Evolutionary conservation across 805 yeast species (phyloP).

Genomic region (Brettanomyces sp.): DNA sequence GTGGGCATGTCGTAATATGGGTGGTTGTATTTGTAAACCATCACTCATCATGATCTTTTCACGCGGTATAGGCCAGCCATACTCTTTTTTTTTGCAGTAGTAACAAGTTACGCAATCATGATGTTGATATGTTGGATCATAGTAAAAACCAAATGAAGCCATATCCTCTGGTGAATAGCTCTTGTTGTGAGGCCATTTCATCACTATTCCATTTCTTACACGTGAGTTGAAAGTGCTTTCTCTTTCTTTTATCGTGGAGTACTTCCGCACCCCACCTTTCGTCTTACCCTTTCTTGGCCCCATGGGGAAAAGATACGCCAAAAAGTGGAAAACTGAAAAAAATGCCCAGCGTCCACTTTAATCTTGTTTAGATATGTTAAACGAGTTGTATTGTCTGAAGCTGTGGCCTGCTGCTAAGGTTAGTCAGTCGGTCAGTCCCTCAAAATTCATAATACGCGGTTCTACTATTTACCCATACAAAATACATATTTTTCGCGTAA

Average conservation of each 20-base stretch:
- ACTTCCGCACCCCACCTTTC: not conserved
- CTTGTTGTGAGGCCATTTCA: conserved; percentile 24
- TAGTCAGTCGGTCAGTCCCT: no score
- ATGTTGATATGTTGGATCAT: conserved; percentile 37
- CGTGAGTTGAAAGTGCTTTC: conserved; percentile 7
- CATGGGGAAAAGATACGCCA: not conserved
- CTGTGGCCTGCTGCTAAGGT: no score
- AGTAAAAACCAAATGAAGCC: conserved; percentile 55
- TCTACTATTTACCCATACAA: no score
- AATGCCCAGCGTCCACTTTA: no score
- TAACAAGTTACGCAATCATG: conserved; percentile 49
- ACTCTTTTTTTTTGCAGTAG: conserved; percentile 43
- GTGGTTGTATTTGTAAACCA: conserved; percentile 8
- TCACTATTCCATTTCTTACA: conserved; percentile 13
- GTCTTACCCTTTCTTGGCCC: not conserved
- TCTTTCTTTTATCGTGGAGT: conserved; percentile 1
- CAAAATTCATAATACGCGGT: no score
- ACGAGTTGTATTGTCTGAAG: no score
- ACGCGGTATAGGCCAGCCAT: conserved; percentile 38
- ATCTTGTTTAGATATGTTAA: no score
- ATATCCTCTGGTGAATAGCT: conserved; percentile 20
- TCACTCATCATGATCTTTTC: not conserved
- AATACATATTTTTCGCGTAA: no score
- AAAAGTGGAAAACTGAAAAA: not conserved
- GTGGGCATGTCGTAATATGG: conserved; percentile 14